A percentile compares a stretch with the other conserved stretches of the same genome.
These are phyloP conservation scores for Dactylellina drechsleri DNA, from an alignment of 2,329 filamentous ascomycete species.

Conservation along the genomic window DNA sequence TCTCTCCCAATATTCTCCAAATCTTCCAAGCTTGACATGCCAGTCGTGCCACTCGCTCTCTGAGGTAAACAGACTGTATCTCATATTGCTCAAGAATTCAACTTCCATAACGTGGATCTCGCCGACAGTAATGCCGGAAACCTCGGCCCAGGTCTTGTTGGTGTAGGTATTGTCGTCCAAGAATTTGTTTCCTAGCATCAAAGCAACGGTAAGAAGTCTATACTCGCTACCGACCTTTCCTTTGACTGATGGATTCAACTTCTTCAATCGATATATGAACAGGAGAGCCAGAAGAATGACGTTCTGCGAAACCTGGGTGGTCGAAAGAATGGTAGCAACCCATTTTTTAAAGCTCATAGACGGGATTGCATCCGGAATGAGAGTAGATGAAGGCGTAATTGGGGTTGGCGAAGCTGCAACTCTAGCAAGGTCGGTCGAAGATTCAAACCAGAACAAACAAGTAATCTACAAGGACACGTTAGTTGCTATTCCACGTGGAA, in stretches of 20 bases:
- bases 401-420: constrained; percentile 68
- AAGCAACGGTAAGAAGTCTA: constrained; percentile 86
- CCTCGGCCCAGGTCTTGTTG: constrained; percentile 99
- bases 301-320: constrained; percentile 95
- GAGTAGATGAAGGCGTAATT: constrained; percentile 60
- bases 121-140: constrained; percentile 89
- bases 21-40: constrained; percentile 83
- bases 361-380: constrained; percentile 78
- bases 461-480: constrained; percentile 74
- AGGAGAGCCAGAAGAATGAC: constrained; percentile 89
- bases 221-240: constrained; percentile 95
- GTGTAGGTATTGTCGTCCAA: constrained; percentile 99
- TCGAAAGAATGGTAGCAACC: constrained; percentile 88
- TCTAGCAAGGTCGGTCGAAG: constrained; percentile 77
- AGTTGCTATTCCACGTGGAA: constrained; percentile 5
- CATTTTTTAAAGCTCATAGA: constrained; percentile 87
- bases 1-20: constrained; percentile 82
- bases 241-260: constrained; percentile 85
- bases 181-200: constrained; percentile 99
- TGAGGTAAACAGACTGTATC: constrained; percentile 89
- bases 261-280: constrained; percentile 93
- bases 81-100: constrained; percentile 98
- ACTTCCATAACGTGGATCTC: constrained; percentile 99
- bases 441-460: constrained; percentile 97
- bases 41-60: constrained; percentile 86